Conservation (phyloP, 1,284 basidiomycete species). For the Takashimella tepidaria region DNA sequence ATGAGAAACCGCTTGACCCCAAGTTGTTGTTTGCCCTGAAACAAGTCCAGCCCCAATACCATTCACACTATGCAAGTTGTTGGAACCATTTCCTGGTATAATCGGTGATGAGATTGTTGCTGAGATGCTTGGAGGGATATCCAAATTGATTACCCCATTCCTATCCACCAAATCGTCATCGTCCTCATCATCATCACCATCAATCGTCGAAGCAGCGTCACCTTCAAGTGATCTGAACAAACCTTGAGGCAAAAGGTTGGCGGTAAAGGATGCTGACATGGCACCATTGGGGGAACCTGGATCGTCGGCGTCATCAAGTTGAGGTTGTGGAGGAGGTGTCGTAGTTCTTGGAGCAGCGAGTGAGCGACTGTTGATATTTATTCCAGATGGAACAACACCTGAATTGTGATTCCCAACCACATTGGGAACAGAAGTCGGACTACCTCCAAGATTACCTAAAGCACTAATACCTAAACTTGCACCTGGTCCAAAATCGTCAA, state of each 20-base stretch:
- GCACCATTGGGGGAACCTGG: slow-evolving; percentile 44
- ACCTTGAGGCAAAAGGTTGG: slow-evolving; percentile 45
- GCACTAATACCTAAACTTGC: slow-evolving; percentile 26
- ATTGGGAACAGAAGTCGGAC: too few relatives aligned
- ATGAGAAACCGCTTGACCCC: too few relatives aligned
- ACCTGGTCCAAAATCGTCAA: slow-evolving; percentile 48
- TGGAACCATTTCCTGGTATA: background rate
- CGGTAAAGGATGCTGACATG: slow-evolving; percentile 45
- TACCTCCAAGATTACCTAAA: background rate
- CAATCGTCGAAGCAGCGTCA: slow-evolving; percentile 20
- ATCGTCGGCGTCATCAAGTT: slow-evolving; percentile 19
- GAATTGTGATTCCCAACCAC: too few relatives aligned
- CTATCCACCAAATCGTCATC: slow-evolving; percentile 13
- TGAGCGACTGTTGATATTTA: background rate
- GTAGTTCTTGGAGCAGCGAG: slow-evolving; percentile 1
- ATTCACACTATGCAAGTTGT: background rate
- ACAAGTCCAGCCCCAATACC: background rate
- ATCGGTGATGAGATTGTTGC: background rate
- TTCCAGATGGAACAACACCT: background rate
- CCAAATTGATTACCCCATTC: background rate
- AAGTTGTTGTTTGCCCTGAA: background rate
- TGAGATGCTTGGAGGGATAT: background rate
- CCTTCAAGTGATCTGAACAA: slow-evolving; percentile 47
- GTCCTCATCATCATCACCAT: slow-evolving; percentile 16
- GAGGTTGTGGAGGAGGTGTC: background rate